Base-by-base conservation (phyloP, 768 basidiomycete genomes). In the Porphyrellus cyaneotinctus region DNA sequence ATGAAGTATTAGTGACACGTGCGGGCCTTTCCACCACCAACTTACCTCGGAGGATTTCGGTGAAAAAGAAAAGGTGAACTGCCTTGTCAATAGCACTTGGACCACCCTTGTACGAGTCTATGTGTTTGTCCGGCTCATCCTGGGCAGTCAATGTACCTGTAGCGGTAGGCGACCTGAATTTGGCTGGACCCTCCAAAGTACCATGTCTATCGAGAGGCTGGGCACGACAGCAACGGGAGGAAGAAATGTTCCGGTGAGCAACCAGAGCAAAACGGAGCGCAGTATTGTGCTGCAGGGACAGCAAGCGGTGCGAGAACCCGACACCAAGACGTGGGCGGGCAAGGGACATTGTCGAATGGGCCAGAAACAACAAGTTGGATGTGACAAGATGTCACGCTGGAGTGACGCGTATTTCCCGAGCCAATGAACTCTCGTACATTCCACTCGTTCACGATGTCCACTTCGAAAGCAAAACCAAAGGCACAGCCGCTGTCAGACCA, bases 11-110 rank as follows among this genome's bases (percentile, higher is more conserved):
- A 65, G 59, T 23, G 38, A 49, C 44, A 49, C 43, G 23, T 17
- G 18, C 31, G 45, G 33, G 22, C 15, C 39, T 9, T 43, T 58
- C 37, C 30, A 39, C 38, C 31, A 20, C 2, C 33, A n/a, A 72
- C 84, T 52, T 62, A 93, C 95, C 95, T 80, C 95, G 78, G 66
- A 95, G 74, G 62, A 99, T 97, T 74, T 99, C 97, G 53, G 95
- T 97, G 70, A 99, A 93, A 82, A 99, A 98, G 81, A 98, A 98
- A 44, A 97, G 68, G 69, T 94, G 88, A 38, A 91, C 87, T 43
- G 95, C 95, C 72, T 98, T 98, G 78, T 97, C 93, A 44, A 99
- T 78, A 41, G 97, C 94, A 69, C 86, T 87, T 14, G 88, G 91
- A 0, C 93, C 94, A 50, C 74, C 77, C 64, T 80, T 79, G 76